These are phyloP conservation scores for Telfairia occidentalis DNA, from an alignment of 331 rosid genomes.

Conservation along the genomic window DNA sequence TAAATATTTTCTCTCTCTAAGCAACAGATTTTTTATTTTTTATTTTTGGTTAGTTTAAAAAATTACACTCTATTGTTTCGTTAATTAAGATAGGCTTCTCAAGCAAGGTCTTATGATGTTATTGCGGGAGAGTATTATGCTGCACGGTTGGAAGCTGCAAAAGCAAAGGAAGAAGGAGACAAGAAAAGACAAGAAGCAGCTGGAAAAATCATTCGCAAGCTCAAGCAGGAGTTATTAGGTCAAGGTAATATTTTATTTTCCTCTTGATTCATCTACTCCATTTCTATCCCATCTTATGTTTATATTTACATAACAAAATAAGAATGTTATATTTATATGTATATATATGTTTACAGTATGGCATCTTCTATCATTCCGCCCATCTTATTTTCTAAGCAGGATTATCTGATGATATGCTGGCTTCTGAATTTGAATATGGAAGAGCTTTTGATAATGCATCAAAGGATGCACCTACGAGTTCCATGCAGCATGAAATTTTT, in stretches of 20 bases:
- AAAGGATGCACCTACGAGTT: conserved; percentile 24
- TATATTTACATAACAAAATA: too few relatives aligned
- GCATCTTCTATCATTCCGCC: not conserved
- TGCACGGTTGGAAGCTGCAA: conserved; percentile 72
- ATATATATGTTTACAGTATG: not conserved
- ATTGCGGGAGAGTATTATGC: conserved; percentile 66
- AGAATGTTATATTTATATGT: not conserved
- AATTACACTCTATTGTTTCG: conserved; percentile 13
- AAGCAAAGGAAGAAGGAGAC: conserved; percentile 63
- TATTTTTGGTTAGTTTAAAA: not conserved
- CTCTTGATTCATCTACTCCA: conserved; percentile 17
- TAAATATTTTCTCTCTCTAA: not conserved
- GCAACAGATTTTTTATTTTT: not conserved
- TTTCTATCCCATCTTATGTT: not conserved
- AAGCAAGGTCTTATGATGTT: conserved; percentile 62
- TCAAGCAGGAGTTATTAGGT: conserved; percentile 69
- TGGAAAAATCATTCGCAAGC: conserved; percentile 52
- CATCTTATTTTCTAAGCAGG: conserved; percentile 46
- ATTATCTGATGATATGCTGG: conserved; percentile 52
- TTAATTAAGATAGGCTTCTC: conserved; percentile 31
- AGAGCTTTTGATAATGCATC: conserved; percentile 27
- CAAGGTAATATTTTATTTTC: conserved; percentile 35
- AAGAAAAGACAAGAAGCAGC: conserved; percentile 68
- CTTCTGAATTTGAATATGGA: conserved; percentile 51
- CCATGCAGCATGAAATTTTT: conserved; percentile 20